Percentiles rank a stretch among this genome's conserved stretches.
Conservation (phyloP, 2,329 filamentous ascomycete genomes). For the Fusarium sulawesiense region DNA sequence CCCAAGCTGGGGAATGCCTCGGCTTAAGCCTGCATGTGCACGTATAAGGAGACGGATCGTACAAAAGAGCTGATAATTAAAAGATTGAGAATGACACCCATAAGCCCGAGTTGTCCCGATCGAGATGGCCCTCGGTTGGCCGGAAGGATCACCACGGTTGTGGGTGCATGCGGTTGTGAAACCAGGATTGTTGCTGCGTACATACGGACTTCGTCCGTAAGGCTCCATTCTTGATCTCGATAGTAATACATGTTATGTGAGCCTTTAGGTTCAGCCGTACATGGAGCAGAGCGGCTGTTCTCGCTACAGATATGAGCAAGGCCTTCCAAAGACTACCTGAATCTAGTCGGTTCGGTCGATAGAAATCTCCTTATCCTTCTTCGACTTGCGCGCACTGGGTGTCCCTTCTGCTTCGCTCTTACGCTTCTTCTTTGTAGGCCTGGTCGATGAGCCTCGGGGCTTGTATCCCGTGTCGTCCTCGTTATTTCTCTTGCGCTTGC, state of each 20-base stretch:
- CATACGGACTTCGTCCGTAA: slow-evolving; percentile 27
- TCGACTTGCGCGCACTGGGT: slow-evolving; percentile 50
- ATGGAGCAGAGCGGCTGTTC: slow-evolving; percentile 3
- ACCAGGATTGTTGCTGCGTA: slow-evolving; percentile 17
- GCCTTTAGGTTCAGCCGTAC: neutral
- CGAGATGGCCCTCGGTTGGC: slow-evolving; percentile 38
- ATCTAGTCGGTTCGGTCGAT: slow-evolving; percentile 49
- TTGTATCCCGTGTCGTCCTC: slow-evolving; percentile 71
- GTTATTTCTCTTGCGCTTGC: slow-evolving; percentile 65
- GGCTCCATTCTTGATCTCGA: slow-evolving; percentile 19
- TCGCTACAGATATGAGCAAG: neutral
- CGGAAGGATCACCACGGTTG: slow-evolving; percentile 40
- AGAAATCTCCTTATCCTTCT: slow-evolving; percentile 49
- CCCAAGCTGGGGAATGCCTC: slow-evolving; percentile 30
- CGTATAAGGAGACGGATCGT: slow-evolving; percentile 13
- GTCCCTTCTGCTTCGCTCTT: slow-evolving; percentile 63
- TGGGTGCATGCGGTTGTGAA: slow-evolving; percentile 17
- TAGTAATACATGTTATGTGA: slow-evolving; percentile 26
- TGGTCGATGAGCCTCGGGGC: slow-evolving; percentile 65
- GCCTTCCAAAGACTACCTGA: neutral
- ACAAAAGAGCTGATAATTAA: slow-evolving; percentile 2
- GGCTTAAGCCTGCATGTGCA: slow-evolving; percentile 36
- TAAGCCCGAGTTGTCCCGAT: slow-evolving; percentile 42
- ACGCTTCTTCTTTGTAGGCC: slow-evolving; percentile 68
- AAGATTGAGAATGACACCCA: slow-evolving; percentile 17